Evolutionary conservation across 129 eudicot genomes (phyloP).

Genomic region (Helianthus annuus): HanXRQr2.0-SUNRISE NC_035442.2:162629745-162630244

Average conservation of each 20-base stretch:
- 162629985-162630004: no score
- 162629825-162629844: not conserved
- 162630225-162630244: conserved; percentile 66
- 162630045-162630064: no score
- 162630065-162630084: no score
- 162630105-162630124: not conserved
- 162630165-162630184: conserved; percentile 9
- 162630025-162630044: no score
- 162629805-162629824: not conserved
- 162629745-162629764: no score
- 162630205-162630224: conserved; percentile 53
- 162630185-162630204: conserved; percentile 41
- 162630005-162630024: no score
- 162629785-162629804: not conserved
- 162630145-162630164: conserved; percentile 6
- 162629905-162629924: not conserved
- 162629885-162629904: not conserved
- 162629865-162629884: not conserved
- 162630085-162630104: not conserved
- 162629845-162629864: not conserved
- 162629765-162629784: not conserved
- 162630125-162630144: conserved; percentile 1
- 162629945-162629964: not conserved
- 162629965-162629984: no score
- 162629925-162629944: not conserved